Conservation (phyloP, 495 filamentous ascomycete genomes). For the Aeminium ludgeri region DNA sequence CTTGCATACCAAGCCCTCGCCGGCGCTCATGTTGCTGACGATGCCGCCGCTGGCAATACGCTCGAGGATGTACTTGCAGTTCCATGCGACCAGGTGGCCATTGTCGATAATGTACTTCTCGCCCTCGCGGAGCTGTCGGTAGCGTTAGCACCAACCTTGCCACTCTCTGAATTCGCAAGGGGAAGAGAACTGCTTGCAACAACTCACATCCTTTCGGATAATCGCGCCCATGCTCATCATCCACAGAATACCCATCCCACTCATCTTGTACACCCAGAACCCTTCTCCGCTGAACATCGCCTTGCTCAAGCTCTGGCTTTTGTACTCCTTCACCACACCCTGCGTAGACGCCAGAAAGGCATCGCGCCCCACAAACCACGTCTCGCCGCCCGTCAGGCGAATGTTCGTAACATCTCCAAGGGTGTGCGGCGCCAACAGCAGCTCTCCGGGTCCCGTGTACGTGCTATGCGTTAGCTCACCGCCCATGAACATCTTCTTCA, state of each 20-base stretch:
- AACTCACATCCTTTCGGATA: slow-evolving; percentile 78
- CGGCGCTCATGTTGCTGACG: slow-evolving; percentile 57
- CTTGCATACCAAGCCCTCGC: slow-evolving; percentile 83
- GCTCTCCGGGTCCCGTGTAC: slow-evolving; percentile 81
- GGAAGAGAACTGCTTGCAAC: too few relatives aligned
- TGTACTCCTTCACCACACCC: slow-evolving; percentile 65
- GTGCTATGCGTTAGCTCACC: slow-evolving; percentile 65
- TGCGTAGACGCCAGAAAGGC: slow-evolving; percentile 36
- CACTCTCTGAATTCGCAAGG: neutral
- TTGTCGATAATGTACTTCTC: slow-evolving; percentile 92
- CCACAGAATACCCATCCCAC: slow-evolving; percentile 65
- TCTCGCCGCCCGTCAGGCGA: slow-evolving; percentile 45
- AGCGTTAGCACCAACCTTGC: slow-evolving; percentile 1
- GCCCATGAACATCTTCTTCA: slow-evolving; percentile 71
- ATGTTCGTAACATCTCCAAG: slow-evolving; percentile 79
- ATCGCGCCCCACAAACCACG: slow-evolving; percentile 50
- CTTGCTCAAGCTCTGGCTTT: slow-evolving; percentile 75
- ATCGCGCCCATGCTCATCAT: slow-evolving; percentile 88
- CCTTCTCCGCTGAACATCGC: slow-evolving; percentile 89
- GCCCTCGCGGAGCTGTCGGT: slow-evolving; percentile 44
- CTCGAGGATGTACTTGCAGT: slow-evolving; percentile 81
- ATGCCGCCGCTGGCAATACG: slow-evolving; percentile 80
- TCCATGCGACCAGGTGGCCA: slow-evolving; percentile 93
- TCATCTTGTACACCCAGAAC: slow-evolving; percentile 76
- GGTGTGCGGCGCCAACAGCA: slow-evolving; percentile 62